phyloP scores from a whole-genome alignment of 805 yeast genomes.

The Wickerhamiella cacticola region DNA sequence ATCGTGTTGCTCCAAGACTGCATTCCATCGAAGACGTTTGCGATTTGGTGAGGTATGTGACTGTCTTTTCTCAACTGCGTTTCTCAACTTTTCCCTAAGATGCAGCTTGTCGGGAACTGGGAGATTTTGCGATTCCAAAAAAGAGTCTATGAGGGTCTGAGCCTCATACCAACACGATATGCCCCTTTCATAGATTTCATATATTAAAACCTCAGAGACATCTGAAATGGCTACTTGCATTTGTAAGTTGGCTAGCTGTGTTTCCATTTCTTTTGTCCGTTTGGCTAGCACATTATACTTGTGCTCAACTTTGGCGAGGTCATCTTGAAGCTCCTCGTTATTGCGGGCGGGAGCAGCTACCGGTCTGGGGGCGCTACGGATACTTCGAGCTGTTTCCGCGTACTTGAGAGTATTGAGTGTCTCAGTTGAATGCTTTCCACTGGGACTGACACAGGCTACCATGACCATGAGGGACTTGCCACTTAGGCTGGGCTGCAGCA shows the following conservation, averaged over 20 bases:
- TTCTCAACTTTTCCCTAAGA: neutral
- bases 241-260: neutral
- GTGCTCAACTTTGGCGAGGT: neutral
- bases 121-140: neutral
- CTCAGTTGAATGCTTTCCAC: slow-evolving; percentile 78
- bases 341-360: neutral
- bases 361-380: neutral
- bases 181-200: neutral
- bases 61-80: neutral
- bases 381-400: slow-evolving; percentile 45
- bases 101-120: neutral
- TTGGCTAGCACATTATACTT: neutral
- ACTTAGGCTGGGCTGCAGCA: slow-evolving; percentile 77
- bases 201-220: neutral
- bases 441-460: slow-evolving; percentile 90
- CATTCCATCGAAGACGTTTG: no score
- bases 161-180: neutral
- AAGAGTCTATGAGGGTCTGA: neutral
- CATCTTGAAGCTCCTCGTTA: neutral
- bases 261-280: neutral
- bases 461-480: slow-evolving; percentile 90
- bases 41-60: no score
- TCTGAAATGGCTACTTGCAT: no score
- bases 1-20: no score
- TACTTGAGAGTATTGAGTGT: slow-evolving; percentile 81